Evolutionary conservation across 495 filamentous ascomycete species (phyloP).

Genomic region (Penicillium bovifimosum): DNA sequence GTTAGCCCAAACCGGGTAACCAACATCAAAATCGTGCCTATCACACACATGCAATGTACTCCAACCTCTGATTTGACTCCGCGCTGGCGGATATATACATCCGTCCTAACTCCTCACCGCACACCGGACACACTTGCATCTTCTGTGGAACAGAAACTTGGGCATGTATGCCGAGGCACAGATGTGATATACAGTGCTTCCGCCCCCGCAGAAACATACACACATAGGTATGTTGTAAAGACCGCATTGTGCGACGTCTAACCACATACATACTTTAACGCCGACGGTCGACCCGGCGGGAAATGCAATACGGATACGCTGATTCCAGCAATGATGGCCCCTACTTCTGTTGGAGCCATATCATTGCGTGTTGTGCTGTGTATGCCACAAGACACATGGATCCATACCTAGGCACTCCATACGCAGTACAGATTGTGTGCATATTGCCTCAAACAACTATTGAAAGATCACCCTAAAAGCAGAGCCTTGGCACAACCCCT

Average conservation of each 20-base stretch:
- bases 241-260: neutral
- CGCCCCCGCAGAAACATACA: neutral
- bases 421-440: neutral
- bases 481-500: no score
- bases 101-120: neutral
- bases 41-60: neutral
- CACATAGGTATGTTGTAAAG: neutral
- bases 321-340: no score
- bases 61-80: neutral
- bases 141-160: neutral
- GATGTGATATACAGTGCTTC: slow-evolving; percentile 8
- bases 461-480: no score
- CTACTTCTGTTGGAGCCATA: no score
- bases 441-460: no score
- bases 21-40: neutral
- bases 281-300: no score
- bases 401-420: neutral
- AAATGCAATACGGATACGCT: no score
- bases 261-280: no score
- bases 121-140: neutral
- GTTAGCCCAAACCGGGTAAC: no score
- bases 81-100: neutral
- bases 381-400: no score
- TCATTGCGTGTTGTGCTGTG: no score
- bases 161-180: neutral